These are phyloP conservation scores for Neoscytalidium dimidiatum DNA, from an alignment of 2,329 filamentous ascomycete genomes.

Conservation along the genomic window DNA sequence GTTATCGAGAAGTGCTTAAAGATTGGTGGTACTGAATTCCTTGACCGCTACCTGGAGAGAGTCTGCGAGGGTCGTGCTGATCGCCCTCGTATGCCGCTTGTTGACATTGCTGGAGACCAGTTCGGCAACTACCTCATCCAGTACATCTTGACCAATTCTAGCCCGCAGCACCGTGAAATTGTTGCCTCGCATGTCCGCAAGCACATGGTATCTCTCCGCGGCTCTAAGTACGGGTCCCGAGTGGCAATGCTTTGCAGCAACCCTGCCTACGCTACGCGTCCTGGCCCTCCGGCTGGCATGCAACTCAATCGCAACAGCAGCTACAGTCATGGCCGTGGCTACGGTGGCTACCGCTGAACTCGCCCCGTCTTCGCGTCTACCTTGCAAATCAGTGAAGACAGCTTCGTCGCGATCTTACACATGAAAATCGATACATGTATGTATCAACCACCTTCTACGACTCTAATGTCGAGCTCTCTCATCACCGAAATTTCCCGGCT, in stretches of 20 bases:
- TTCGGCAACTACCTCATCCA: conserved; percentile 99
- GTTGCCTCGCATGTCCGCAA: conserved; percentile 94
- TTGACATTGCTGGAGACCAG: conserved; percentile 97
- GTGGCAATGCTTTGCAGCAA: conserved; percentile 99
- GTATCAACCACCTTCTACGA: conserved; percentile 16
- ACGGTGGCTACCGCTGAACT: conserved; percentile 20
- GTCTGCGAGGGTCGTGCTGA: conserved; percentile 90
- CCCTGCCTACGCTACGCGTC: conserved; percentile 83
- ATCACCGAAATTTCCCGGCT: conserved; percentile 18
- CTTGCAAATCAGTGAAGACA: background rate
- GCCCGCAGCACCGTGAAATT: conserved; percentile 84
- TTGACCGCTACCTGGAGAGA: conserved; percentile 87
- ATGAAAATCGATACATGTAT: conserved; percentile 18
- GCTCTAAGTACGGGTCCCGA: conserved; percentile 96
- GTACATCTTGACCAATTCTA: conserved; percentile 89
- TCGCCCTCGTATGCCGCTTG: conserved; percentile 91
- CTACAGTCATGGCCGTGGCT: conserved; percentile 27
- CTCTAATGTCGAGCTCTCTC: conserved; percentile 17
- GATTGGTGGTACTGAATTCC: conserved; percentile 87
- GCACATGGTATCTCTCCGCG: conserved; percentile 98
- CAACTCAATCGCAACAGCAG: conserved; percentile 37
- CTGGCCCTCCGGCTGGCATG: conserved; percentile 75
- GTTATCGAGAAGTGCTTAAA: conserved; percentile 99
- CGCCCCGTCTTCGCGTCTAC: conserved; percentile 1
- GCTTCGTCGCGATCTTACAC: conserved; percentile 9